Evolutionary conservation across 768 basidiomycete genomes (phyloP), one percentile per base, ranked within the genome.

Genomic region (Tubosaeta sp.): DNA sequence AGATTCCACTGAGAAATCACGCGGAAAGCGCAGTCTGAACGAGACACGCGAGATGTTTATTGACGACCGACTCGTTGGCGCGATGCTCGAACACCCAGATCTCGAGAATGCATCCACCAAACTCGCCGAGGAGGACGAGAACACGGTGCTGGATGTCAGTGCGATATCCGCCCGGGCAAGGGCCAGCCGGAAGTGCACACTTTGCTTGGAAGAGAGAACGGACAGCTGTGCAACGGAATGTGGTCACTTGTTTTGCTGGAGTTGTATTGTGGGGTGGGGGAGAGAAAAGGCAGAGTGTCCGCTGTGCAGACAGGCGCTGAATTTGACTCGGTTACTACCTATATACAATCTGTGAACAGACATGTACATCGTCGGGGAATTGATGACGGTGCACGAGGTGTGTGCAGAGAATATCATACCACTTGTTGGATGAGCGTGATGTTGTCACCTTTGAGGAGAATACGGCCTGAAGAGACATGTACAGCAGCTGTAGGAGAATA

Each of bases 391-490:
- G 21, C 31, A 51, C 51, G 32, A 27, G 43, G 43, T 54, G 19
- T 10, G 46, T 19, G 31, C 42, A 46, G 39, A 41, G 25, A 18
- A 16, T 27, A 40, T 69, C 56, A 73, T 63, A 64, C 66, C 25
- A 74, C 57, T 71, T 86, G 88, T 66, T 95, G 92, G 66, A 97
- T 95, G 48, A 94, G 81, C n/a, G 95, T 97, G 65, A 98, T 97
- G 67, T 94, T 96, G 67, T 98, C 95, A 52, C 95, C 95, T 72
- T 98, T 98, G 57, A 98, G 77, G 59, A 98, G 76, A 69, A 97
- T 91, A 51, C 95, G 90, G 18, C 95, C 95, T 97, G 61, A 11
- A 21, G 30, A 24, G 8, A 21, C 4, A 43, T 46, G 7, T 52
- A 41, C 10, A 27, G 44, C 25, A 46, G 52, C 32, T 16, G 27